Conservation (phyloP, 2,329 filamentous ascomycete species). For the Aspergillus ochraceoroseus region DNA sequence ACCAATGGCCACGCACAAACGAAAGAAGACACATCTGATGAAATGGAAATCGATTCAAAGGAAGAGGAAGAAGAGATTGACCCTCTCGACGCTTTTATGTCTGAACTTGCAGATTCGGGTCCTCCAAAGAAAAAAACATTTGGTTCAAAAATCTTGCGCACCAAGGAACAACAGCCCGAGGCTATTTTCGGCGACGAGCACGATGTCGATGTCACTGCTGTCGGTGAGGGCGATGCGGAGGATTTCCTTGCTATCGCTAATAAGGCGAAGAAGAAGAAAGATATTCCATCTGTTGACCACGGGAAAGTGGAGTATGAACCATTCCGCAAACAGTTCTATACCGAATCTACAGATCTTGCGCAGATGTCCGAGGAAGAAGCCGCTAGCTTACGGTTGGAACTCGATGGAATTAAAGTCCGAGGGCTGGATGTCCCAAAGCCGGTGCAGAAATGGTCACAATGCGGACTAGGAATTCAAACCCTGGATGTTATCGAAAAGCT, state of each 20-base stretch:
- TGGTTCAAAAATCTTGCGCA: conserved; percentile 37
- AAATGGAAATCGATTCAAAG: conserved; percentile 36
- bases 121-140: conserved; percentile 41
- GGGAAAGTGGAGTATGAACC: conserved; percentile 76
- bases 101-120: conserved; percentile 54
- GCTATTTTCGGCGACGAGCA: conserved; percentile 83
- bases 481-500: conserved; percentile 77
- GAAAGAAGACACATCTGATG: conserved; percentile 40
- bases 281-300: conserved; percentile 84
- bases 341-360: conserved; percentile 76
- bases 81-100: conserved; percentile 97
- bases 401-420: conserved; percentile 92
- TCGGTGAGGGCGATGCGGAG: conserved; percentile 58
- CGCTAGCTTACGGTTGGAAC: conserved; percentile 71
- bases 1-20: conserved; percentile 46
- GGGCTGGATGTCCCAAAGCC: conserved; percentile 86
- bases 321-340: conserved; percentile 92
- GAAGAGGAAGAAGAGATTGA: conserved; percentile 62
- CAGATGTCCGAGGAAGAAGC: conserved; percentile 82
- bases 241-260: conserved; percentile 59
- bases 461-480: conserved; percentile 79
- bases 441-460: conserved; percentile 94
- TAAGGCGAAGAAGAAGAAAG: conserved; percentile 83
- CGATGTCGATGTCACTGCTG: conserved; percentile 60
- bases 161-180: conserved; percentile 64